phyloP scores from a whole-genome alignment of 2,329 filamentous ascomycete species.

The Cordyceps farinosa region DNA sequence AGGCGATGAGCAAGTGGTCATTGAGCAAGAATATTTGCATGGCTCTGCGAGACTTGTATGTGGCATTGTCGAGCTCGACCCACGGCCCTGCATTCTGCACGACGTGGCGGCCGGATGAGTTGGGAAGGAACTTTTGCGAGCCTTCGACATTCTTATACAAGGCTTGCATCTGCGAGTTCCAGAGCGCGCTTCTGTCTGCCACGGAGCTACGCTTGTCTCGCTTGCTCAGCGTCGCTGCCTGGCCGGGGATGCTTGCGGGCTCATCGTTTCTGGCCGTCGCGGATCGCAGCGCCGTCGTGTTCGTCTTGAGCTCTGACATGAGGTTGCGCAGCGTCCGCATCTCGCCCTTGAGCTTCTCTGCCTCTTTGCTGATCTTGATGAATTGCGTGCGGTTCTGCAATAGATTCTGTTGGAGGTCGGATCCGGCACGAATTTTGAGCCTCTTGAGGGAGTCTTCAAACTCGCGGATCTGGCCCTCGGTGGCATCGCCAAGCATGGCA shows the following conservation, averaged over 20 bases:
- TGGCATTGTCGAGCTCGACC: slow-evolving; percentile 96
- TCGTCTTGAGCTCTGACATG: slow-evolving; percentile 87
- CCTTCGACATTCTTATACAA: slow-evolving; percentile 97
- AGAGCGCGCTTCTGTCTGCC: slow-evolving; percentile 61
- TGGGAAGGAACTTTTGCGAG: slow-evolving; percentile 93
- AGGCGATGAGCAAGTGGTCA: slow-evolving; percentile 88
- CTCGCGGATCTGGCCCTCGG: slow-evolving; percentile 79
- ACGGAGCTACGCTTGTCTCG: slow-evolving; percentile 88
- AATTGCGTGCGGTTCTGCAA: slow-evolving; percentile 97
- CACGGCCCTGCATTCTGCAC: slow-evolving; percentile 88
- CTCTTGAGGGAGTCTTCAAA: slow-evolving; percentile 74
- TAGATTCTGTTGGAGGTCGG: slow-evolving; percentile 89
- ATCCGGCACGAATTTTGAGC: slow-evolving; percentile 72
- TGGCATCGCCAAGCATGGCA: slow-evolving; percentile 73
- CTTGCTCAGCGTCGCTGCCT: slow-evolving; percentile 58
- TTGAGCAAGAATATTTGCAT: slow-evolving; percentile 93
- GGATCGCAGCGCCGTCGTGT: slow-evolving; percentile 62
- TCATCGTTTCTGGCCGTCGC: slow-evolving; percentile 52
- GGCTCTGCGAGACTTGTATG: slow-evolving; percentile 85
- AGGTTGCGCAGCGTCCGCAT: slow-evolving; percentile 88
- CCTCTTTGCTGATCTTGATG: slow-evolving; percentile 98
- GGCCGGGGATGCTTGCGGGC: slow-evolving; percentile 46
- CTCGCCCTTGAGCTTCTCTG: slow-evolving; percentile 93
- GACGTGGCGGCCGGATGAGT: slow-evolving; percentile 85
- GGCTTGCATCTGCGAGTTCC: slow-evolving; percentile 67